Base-by-base conservation (phyloP, 805 yeast species). In the Sugiyamaella marilandica region DNA sequence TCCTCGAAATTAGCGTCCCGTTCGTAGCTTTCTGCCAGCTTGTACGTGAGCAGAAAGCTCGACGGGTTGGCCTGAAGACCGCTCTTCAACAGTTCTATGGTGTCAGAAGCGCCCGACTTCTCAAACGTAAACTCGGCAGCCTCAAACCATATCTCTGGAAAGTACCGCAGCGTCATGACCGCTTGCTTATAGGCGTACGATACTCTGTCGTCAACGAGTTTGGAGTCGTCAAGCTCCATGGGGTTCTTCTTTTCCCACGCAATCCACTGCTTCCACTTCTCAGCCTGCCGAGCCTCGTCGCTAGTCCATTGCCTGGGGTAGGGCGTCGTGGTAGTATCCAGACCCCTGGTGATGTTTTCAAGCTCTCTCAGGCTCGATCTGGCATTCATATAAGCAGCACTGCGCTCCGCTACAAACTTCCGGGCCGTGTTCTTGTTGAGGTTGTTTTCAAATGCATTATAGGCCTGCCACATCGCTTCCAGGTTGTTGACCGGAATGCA, bases 311-410 rank as follows among this genome's bases (percentile, higher is more conserved):
- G 62, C 4, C 66, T 60, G 5, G 49, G 65, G 54, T 14, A 69
- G 61, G 57, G 72, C 51, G 51, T 64, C 53, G 59, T 68, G 55
- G 54, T 55, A 2, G 82, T 69, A 51, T 72, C 72, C 9, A 87
- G 62, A 18, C 76, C 79, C 35, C 71, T 70, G 0, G 88, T 80
- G 2, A 84, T 58, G 56, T 80, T 79, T 10, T 75, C 73, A 77
- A 89, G 80, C 63, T 87, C 96, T 41, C 80, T 82, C 55, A 81
- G 80, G 70, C 86, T 75, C 0, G 94, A 78, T 56, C 97, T 77
- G 1, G 96, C 91, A 58, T 79, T 82, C 96, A 92, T 87, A 65
- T 90, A 94, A 11, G 82, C 85, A 2, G 87, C 82, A 10, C 95
- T 85, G 55, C 82, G 77, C 60, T 91, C 97, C 43, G 87, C 83